These are phyloP conservation scores for Durotheca rogersii DNA, from an alignment of 495 filamentous ascomycete genomes.

Conservation along the genomic window DNA sequence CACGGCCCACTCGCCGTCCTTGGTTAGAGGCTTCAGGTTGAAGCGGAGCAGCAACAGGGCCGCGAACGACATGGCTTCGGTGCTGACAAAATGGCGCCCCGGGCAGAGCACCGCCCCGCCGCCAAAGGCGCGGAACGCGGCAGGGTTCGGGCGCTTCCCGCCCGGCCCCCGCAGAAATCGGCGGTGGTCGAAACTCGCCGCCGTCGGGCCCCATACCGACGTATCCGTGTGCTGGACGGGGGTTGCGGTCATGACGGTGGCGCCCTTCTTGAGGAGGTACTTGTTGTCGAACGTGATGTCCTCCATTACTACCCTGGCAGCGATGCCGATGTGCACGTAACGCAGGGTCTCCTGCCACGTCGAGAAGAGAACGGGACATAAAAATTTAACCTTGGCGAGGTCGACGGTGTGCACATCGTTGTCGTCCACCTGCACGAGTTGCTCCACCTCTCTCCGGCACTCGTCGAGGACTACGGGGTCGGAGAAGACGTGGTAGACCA, in stretches of 20 bases:
- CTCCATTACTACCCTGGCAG: conserved; percentile 19
- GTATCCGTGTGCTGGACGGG: conserved; percentile 15
- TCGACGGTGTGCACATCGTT: conserved; percentile 3
- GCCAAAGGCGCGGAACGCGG: conserved; percentile 37
- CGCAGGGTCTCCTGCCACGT: conserved; percentile 30
- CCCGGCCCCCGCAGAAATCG: conserved; percentile 22
- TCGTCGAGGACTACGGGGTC: conserved; percentile 12
- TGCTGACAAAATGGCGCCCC: conserved; percentile 35
- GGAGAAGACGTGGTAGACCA: conserved; percentile 27
- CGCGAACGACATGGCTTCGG: conserved; percentile 25
- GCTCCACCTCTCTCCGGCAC: conserved; percentile 15
- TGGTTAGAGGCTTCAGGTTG: too few relatives aligned
- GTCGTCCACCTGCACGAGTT: conserved; percentile 4
- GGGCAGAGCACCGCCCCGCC: conserved; percentile 34
- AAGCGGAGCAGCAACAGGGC: conserved; percentile 16
- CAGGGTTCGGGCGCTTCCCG: conserved; percentile 7
- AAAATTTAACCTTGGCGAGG: neutral
- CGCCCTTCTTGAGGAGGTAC: conserved; percentile 36
- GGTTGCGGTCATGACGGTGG: conserved; percentile 21
- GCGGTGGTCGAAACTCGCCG: conserved; percentile 18
- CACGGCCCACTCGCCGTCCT: neutral
- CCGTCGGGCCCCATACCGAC: conserved; percentile 26
- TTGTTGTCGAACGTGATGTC: conserved; percentile 31
- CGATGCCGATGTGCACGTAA: neutral
- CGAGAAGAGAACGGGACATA: conserved; percentile 23